Base-by-base conservation (phyloP, 257 asterid species). In the Rehmannia glutinosa region DNA sequence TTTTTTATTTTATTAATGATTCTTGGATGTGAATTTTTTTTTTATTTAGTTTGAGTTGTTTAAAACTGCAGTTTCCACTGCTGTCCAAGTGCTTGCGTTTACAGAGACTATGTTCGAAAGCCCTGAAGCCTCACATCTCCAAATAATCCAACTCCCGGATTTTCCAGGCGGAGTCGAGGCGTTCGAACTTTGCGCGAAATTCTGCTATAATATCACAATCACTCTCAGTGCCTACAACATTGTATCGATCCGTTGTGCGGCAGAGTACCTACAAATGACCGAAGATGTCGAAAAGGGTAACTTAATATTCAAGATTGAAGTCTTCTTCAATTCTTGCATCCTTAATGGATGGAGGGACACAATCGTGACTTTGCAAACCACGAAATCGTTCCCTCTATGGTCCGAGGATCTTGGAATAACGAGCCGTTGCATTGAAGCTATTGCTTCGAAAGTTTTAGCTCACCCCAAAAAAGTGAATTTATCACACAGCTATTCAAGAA, bases 261-360 rank as follows among this genome's bases (percentile, higher is more conserved):
- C 98, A 0, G 97, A 89, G 36, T 92, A 87, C 30, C 88, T 92
- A 0, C 95, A 87, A 32, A 92, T 92, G 98, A 89, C 89, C 0
- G 97, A 92, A 66, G 97, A 88, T 15, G 96, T 83, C 11, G 97
- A 91, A 52, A 91, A 87, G 76, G 95, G 98, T 2, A 92, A 92
- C 72, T 53, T 92, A 5, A 73, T 89, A 0, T 73, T 66, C 92
- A 92, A 92, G 60, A 76, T 92, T 6, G 95, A 92, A 49, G 94
- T 84, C 54, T 92, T 92, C 81, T 78, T 89, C 77, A 85, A 46
- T 58, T 89, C 96, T 23, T 92, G 97, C 77, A 78, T 89, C 41
- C 94, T 92, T 46, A 85, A 81, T 6, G 96, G 96, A 1, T 92
- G 96, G 96, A 81, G 81, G 76, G 98, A 92, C 75, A 55, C 96